Evolutionary conservation across 2,329 filamentous ascomycete genomes (phyloP), one percentile per base, ranked within the genome.

Genomic region (Aspergillus thermomutatus): DNA sequence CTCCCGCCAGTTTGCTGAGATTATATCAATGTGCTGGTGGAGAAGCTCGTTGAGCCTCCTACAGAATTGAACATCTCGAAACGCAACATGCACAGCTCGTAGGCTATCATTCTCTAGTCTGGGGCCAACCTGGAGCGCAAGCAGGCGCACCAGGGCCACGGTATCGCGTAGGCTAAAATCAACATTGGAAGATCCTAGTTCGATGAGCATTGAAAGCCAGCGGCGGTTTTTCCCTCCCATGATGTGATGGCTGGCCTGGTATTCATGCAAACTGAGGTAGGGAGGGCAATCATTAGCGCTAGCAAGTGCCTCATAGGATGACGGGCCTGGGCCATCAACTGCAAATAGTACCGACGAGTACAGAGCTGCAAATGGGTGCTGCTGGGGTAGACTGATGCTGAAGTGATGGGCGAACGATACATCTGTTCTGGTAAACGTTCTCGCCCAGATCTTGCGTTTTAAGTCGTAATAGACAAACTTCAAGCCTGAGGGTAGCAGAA

Each of bases 1-100:
- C 58, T 89, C 86, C 0, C 85, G 77, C 82, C 84, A 87, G 47
- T 84, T 89, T 0, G 73, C 68, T 0, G 68, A 65, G 7, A 89
- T 80, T 0, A 68, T 64, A 0, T 72, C 64, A 0, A 89, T 55
- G 1, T 78, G 77, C n/a, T 68, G 57, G 1, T 73, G 61, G 0
- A 89, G 64, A 37, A 84, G 78, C 0, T 79, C 68, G 0, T 80
- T 47, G 0, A 89, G 67, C 5, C 70, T 73, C 0, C 59, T 11
- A 41, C 83, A 83, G 57, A 89, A 87, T 0, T 47, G 7, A 0
- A 58, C 3, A n/a, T 87, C 80, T 1, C 58, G 59, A 40, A 89
- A 82, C 0, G 82, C 61, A 0, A 55, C 60, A 63, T 89, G 85
- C 0, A 76, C 65, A 3, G 73, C 66, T 1, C 87, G 77, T 0